Evolutionary conservation across 1,284 basidiomycete genomes (phyloP).

Genomic region (Baeospora myosura): DNA sequence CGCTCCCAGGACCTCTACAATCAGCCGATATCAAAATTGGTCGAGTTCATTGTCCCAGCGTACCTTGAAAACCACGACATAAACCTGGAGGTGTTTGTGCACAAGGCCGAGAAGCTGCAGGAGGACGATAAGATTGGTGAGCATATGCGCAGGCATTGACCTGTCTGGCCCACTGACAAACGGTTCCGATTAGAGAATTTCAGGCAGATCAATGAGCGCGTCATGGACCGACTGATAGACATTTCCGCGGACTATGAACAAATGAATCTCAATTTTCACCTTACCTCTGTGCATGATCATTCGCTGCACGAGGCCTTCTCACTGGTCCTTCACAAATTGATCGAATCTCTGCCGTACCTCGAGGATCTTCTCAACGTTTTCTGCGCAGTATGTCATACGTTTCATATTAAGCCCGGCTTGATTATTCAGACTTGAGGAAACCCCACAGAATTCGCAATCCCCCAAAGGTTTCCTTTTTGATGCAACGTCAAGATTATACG

Average conservation of each 20-base stretch:
- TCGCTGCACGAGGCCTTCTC: constrained; percentile 86
- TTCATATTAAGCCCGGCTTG: too few species aligned
- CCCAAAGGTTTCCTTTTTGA: constrained; percentile 94
- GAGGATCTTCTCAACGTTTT: constrained; percentile 81
- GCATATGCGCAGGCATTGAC: constrained; percentile 14
- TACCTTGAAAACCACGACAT: constrained; percentile 37
- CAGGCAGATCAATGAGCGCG: constrained; percentile 77
- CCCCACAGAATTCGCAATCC: constrained; percentile 74
- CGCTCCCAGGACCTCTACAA: constrained; percentile 9
- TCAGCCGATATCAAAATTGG: constrained; percentile 46
- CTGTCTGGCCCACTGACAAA: constrained; percentile 1
- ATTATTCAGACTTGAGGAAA: too few species aligned
- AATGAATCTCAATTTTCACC: constrained; percentile 71
- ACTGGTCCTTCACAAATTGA: constrained; percentile 67
- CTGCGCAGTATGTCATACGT: constrained; percentile 52
- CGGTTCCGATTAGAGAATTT: constrained; percentile 66
- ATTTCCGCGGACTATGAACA: constrained; percentile 62
- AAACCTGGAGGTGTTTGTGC: constrained; percentile 89
- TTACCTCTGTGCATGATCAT: constrained; percentile 88
- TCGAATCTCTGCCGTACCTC: constrained; percentile 62
- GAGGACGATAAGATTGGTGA: constrained; percentile 89
- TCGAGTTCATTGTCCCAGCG: constrained; percentile 59
- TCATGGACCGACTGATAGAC: constrained; percentile 77
- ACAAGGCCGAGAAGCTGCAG: constrained; percentile 90
- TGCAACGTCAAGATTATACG: constrained; percentile 75